Evolutionary conservation across 106 monocot genomes (phyloP).

Genomic region (Phalaenopsis equestris): DNA sequence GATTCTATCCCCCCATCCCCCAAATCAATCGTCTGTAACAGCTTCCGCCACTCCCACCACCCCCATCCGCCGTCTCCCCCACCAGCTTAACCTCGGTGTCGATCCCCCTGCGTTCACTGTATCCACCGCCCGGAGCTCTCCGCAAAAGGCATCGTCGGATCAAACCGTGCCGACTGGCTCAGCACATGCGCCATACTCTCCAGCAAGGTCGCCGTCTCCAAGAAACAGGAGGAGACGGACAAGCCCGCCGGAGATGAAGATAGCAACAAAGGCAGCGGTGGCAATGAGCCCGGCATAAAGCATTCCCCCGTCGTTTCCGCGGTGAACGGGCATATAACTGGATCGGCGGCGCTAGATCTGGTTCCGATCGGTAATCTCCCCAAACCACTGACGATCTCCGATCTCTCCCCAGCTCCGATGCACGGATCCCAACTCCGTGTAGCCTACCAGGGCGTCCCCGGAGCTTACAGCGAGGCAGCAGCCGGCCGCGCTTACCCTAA

Average conservation of each 20-base stretch:
- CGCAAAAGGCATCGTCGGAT: slow-evolving; percentile 12
- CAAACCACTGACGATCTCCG: slow-evolving; percentile 23
- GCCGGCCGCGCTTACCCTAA: slow-evolving; percentile 35
- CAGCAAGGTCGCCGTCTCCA: slow-evolving; percentile 30
- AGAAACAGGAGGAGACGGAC: slow-evolving; percentile 5
- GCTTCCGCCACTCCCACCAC: not conserved
- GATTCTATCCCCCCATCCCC: not conserved
- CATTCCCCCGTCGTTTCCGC: not conserved
- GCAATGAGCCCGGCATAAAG: not conserved
- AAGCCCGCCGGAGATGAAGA: not conserved
- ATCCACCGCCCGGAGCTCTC: not conserved
- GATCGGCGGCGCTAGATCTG: slow-evolving; percentile 8
- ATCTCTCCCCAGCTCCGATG: slow-evolving; percentile 38
- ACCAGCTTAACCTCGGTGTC: not conserved
- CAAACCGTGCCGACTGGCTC: slow-evolving; percentile 48
- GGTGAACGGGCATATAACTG: slow-evolving; percentile 12
- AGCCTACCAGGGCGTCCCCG: slow-evolving; percentile 37
- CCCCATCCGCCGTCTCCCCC: not conserved
- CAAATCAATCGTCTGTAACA: not conserved
- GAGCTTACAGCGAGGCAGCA: slow-evolving; percentile 41
- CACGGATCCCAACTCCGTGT: slow-evolving; percentile 33
- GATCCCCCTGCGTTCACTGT: not conserved
- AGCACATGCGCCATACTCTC: slow-evolving; percentile 50
- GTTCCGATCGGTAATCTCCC: slow-evolving; percentile 27
- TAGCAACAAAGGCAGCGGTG: not conserved